These are phyloP conservation scores for Tarenaya hassleriana DNA, from an alignment of 345 rosid species.

Conservation along the genomic window DNA sequence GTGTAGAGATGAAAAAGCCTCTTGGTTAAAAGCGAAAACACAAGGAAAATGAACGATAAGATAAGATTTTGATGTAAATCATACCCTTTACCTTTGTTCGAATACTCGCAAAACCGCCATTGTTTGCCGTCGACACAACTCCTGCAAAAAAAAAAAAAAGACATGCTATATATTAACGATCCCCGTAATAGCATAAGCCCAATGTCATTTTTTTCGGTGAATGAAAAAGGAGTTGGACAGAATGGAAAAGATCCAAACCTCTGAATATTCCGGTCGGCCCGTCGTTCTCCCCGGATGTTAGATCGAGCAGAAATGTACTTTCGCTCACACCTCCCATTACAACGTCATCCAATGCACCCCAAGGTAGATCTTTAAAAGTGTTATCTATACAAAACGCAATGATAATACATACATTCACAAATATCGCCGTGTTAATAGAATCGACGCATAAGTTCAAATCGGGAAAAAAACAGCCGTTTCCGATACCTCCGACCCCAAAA, in stretches of 20 bases:
- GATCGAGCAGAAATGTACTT: constrained; percentile 62
- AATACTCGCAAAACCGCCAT: constrained; percentile 87
- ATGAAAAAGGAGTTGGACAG: neutral
- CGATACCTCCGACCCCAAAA: constrained; percentile 69
- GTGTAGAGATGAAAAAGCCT: constrained; percentile 17
- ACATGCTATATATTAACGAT: too few relatives aligned
- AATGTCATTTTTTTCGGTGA: too few relatives aligned
- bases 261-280: constrained; percentile 67
- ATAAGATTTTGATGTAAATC: constrained; percentile 11
- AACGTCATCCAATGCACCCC: constrained; percentile 98
- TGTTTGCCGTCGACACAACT: constrained; percentile 78
- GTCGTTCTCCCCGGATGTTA: constrained; percentile 64
- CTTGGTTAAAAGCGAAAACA: constrained; percentile 1
- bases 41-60: neutral
- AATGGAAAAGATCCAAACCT: constrained; percentile 38
- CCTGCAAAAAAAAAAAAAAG: constrained; percentile 34
- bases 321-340: constrained; percentile 97
- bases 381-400: constrained; percentile 36
- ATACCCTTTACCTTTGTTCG: constrained; percentile 61
- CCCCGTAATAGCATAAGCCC: too few relatives aligned
- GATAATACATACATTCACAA: neutral
- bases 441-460: too few relatives aligned
- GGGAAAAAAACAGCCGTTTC: constrained; percentile 1
- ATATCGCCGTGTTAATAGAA: neutral
- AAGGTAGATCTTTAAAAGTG: constrained; percentile 63